Evolutionary conservation across 2,329 filamentous ascomycete genomes (phyloP).

Genomic region (Pseudogymnoascus sp.): DNA sequence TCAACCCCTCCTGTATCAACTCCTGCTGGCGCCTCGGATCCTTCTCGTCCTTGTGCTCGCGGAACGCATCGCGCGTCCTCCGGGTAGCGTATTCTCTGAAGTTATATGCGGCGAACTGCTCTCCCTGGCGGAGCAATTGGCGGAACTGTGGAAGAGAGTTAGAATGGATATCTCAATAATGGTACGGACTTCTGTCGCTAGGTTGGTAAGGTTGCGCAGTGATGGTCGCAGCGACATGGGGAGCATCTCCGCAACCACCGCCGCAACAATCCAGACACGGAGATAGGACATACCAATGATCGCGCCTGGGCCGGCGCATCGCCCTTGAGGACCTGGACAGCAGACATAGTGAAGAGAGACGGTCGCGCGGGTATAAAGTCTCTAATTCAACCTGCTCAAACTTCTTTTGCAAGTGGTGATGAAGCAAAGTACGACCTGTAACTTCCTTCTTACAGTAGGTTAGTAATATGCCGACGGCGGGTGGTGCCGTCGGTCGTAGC

Average conservation of each 20-base stretch:
- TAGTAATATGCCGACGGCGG: slow-evolving; percentile 1
- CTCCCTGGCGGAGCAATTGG: slow-evolving; percentile 77
- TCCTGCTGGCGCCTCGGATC: slow-evolving; percentile 79
- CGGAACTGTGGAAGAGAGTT: slow-evolving; percentile 60
- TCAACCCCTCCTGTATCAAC: slow-evolving; percentile 79
- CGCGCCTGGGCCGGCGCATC: slow-evolving; percentile 28
- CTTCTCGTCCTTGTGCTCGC: slow-evolving; percentile 66
- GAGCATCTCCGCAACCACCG: neutral
- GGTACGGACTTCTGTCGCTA: neutral
- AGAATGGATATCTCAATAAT: neutral
- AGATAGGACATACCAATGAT: slow-evolving; percentile 27
- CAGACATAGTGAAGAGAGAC: slow-evolving; percentile 25
- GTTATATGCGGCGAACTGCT: slow-evolving; percentile 90
- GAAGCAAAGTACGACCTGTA: neutral
- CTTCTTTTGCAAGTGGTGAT: neutral
- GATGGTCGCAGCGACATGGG: neutral
- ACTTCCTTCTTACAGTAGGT: neutral
- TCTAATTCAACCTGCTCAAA: neutral
- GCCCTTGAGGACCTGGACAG: slow-evolving; percentile 23
- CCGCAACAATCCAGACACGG: neutral
- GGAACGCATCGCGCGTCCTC: slow-evolving; percentile 84
- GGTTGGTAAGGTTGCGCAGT: neutral
- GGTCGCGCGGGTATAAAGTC: neutral
- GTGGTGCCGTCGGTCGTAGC: neutral
- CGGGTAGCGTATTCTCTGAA: slow-evolving; percentile 95